Base-by-base conservation (phyloP, 495 filamentous ascomycete genomes). In the Penicillium manginii region DNA sequence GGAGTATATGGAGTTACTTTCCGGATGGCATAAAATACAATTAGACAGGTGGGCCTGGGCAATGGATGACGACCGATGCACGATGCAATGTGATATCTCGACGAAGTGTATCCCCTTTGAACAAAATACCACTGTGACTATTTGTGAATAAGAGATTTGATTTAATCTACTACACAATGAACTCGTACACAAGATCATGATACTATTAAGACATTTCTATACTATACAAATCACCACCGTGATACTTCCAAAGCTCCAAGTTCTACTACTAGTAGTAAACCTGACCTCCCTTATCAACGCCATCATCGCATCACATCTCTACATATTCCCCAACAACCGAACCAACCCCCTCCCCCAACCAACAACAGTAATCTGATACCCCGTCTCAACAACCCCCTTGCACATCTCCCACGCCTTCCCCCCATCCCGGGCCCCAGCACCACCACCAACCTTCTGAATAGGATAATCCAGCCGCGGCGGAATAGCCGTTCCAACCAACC, bases 381-480 rank as follows among this genome's bases (percentile, higher is more conserved):
- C 86, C 23, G 86, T 73, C 73, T 87, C 82, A 26, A 87, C 80
- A 51, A 89, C 76, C 9, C 84, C 86, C 68, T 74, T 82, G 60
- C 82, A 84, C 77, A 87, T 79, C 66, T 80, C 74, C 81, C 81
- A 86, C 14, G 80, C 82, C 35, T 67, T 73, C n/a, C 55, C 58
- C 50, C 83, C 88, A 83, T 64, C 81, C 63, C 74, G 62, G 2
- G 62, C 58, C 69, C 75, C 66, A n/a, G 39, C 47, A 55, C 78
- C 79, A 43, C 80, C 76, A 4, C 73, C 70, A 0, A 67, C 61
- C 53, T 79, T 77, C 35, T 72, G 64, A 54, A 93, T 88, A 6
- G 93, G 93, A 75, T 97, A 97, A 63, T 88, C 86, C 63, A 96
- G 78, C 1, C 87, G 81, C 29, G 75, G 75, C 14, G 94, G 94